A percentile compares a stretch with the other conserved stretches of the same genome.
phyloP scores from a whole-genome alignment of 306 rosid species.

The Purshia tridentata region DNA sequence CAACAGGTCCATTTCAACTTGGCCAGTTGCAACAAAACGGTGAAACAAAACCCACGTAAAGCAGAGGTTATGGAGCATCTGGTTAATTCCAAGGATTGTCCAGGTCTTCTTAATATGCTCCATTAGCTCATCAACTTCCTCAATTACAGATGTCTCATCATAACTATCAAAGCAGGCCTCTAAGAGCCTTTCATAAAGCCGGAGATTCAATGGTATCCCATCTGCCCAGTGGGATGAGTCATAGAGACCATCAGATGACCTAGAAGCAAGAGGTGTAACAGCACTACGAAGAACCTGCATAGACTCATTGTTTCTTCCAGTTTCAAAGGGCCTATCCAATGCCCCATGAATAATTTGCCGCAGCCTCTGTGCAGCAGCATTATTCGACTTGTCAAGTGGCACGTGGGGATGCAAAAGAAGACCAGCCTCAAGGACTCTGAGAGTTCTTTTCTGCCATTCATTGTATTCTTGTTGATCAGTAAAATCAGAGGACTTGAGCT shows the following conservation, averaged over 20 bases:
- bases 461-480: conserved; percentile 75
- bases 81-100: conserved; percentile 92
- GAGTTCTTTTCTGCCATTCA: conserved; percentile 84
- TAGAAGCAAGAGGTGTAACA: conserved; percentile 74
- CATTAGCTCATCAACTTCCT: conserved; percentile 90
- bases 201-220: conserved; percentile 90
- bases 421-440: conserved; percentile 91
- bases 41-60: conserved; percentile 95
- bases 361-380: conserved; percentile 72
- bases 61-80: conserved; percentile 82
- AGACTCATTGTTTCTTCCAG: conserved; percentile 84
- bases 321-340: conserved; percentile 73
- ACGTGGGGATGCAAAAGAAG: conserved; percentile 79
- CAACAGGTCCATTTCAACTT: conserved; percentile 72
- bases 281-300: conserved; percentile 97
- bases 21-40: conserved; percentile 91
- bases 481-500: conserved; percentile 86
- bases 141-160: conserved; percentile 75
- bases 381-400: conserved; percentile 71
- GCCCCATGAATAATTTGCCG: conserved; percentile 78
- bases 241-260: conserved; percentile 72
- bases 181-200: conserved; percentile 82
- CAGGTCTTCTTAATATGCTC: conserved; percentile 98
- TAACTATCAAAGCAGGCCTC: conserved; percentile 76
- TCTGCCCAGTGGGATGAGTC: conserved; percentile 98